Percentiles rank a stretch among this genome's conserved stretches.
These are phyloP conservation scores for Adansonia rubrostipa DNA, from an alignment of 441 rosid species.

Conservation along the genomic window DNA sequence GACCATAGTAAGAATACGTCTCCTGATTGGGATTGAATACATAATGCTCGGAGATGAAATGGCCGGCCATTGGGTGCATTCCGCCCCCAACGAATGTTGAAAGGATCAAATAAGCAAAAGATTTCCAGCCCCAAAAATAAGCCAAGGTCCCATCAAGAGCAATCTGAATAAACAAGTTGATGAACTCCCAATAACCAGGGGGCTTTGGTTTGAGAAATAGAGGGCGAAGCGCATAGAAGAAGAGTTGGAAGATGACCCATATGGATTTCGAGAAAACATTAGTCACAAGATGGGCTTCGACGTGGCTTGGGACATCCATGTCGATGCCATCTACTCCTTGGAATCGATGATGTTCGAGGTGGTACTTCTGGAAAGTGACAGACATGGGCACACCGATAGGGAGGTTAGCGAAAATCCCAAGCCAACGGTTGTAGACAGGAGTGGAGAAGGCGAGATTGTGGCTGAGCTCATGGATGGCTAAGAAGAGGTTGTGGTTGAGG, in stretches of 20 bases:
- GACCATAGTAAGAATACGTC: slow-evolving; percentile 90
- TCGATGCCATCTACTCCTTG: slow-evolving; percentile 92
- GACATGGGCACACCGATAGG: slow-evolving; percentile 96
- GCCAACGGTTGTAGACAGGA: slow-evolving; percentile 82
- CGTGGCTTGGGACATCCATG: slow-evolving; percentile 78
- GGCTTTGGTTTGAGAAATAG: slow-evolving; percentile 89
- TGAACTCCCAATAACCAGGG: slow-evolving; percentile 82
- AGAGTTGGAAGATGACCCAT: slow-evolving; percentile 85
- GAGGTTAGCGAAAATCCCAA: slow-evolving; percentile 89
- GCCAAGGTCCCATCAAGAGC: slow-evolving; percentile 59
- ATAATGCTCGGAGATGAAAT: slow-evolving; percentile 89
- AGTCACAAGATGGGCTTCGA: slow-evolving; percentile 66
- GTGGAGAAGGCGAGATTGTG: slow-evolving; percentile 92
- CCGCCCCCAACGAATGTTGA: slow-evolving; percentile 99
- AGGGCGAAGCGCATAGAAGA: slow-evolving; percentile 84
- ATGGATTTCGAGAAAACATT: slow-evolving; percentile 63
- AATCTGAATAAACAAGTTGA: slow-evolving; percentile 60
- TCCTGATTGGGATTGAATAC: slow-evolving; percentile 84
- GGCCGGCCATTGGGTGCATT: slow-evolving; percentile 94
- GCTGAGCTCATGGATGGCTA: slow-evolving; percentile 92
- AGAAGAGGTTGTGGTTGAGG: slow-evolving; percentile 88
- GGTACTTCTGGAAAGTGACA: slow-evolving; percentile 89
- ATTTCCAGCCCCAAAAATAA: slow-evolving; percentile 71
- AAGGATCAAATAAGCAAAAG: slow-evolving; percentile 74
- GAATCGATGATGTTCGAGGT: slow-evolving; percentile 90